Percentiles rank a stretch among this genome's conserved stretches.
phyloP scores from a whole-genome alignment of 495 filamentous ascomycete genomes.

The Penicillium tannophilum region DNA sequence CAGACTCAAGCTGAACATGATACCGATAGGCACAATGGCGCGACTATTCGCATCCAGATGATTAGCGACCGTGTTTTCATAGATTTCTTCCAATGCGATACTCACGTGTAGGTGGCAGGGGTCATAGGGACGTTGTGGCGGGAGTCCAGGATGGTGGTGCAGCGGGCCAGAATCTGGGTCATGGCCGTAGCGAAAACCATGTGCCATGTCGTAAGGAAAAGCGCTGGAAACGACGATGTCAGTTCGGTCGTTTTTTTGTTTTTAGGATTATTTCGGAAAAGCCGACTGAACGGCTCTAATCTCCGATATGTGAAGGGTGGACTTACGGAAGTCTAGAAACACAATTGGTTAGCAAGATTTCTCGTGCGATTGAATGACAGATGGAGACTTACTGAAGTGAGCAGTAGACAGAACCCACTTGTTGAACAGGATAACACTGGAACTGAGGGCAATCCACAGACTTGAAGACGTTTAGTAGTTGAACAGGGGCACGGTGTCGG shows the following conservation, averaged over 20 bases:
- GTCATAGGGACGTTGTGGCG: constrained; percentile 88
- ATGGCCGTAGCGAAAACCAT: constrained; percentile 80
- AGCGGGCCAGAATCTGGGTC: constrained; percentile 82
- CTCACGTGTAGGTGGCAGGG: constrained; percentile 71
- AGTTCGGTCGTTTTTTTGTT: neutral
- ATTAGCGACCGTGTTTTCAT: neutral
- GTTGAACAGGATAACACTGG: constrained; percentile 94
- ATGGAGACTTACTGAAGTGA: constrained; percentile 68
- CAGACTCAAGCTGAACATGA: constrained; percentile 87
- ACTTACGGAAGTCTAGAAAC: constrained; percentile 41
- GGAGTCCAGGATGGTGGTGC: constrained; percentile 78
- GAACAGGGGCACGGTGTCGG: neutral
- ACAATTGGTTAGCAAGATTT: constrained; percentile 24
- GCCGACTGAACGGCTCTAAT: neutral
- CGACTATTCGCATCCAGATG: constrained; percentile 34
- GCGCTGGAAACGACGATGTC: constrained; percentile 23
- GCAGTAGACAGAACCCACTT: constrained; percentile 87
- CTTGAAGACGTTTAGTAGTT: constrained; percentile 43
- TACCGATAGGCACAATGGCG: constrained; percentile 83
- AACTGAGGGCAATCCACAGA: constrained; percentile 84
- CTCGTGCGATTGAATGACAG: constrained; percentile 4
- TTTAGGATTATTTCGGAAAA: neutral
- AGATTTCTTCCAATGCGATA: neutral
- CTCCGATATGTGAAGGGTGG: neutral
- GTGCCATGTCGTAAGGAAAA: constrained; percentile 89